Percentiles rank a stretch among this genome's conserved stretches.
Conservation (phyloP, 352 stramenopile species). For the Phytopythium cucurbitacearum region DNA sequence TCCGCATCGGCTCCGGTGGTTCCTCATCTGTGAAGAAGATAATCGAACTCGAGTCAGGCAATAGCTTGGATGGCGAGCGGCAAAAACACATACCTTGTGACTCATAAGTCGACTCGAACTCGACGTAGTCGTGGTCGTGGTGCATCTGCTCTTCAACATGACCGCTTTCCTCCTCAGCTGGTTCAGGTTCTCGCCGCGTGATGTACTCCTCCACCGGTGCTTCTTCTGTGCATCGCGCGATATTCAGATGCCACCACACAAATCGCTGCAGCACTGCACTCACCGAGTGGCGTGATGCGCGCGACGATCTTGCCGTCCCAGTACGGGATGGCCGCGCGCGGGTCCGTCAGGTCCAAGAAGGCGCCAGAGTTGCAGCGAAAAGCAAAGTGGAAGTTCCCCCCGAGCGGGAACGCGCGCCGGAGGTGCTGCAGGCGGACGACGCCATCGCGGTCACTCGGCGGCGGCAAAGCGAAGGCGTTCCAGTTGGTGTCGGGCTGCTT, state of each 20-base stretch:
- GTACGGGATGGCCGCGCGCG: slow-evolving; percentile 52
- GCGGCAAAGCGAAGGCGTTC: slow-evolving; percentile 63
- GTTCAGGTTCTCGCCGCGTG: not conserved
- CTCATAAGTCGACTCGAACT: slow-evolving; percentile 56
- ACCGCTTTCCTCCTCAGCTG: too few relatives aligned
- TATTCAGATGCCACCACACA: not conserved
- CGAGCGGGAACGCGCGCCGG: slow-evolving; percentile 68
- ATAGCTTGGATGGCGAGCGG: slow-evolving; percentile 2
- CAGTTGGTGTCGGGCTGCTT: slow-evolving; percentile 51
- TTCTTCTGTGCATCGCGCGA: slow-evolving; percentile 16
- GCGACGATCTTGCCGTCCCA: slow-evolving; percentile 70
- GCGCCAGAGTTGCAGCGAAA: slow-evolving; percentile 69
- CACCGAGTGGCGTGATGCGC: slow-evolving; percentile 52
- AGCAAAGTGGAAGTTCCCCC: slow-evolving; percentile 62
- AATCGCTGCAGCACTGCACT: not conserved
- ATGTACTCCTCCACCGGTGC: slow-evolving; percentile 44
- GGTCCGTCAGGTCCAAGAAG: slow-evolving; percentile 71
- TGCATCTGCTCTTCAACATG: slow-evolving; percentile 8
- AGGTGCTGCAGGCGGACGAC: slow-evolving; percentile 49
- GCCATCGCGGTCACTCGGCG: slow-evolving; percentile 9
- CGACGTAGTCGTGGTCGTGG: slow-evolving; percentile 40
- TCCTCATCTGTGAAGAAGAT: slow-evolving; percentile 27
- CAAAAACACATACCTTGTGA: slow-evolving; percentile 27
- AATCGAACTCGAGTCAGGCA: not conserved
- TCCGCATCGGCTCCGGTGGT: slow-evolving; percentile 6